Base-by-base conservation (phyloP, 23 red algal genomes). In the Gracilaria domingensis region DNA sequence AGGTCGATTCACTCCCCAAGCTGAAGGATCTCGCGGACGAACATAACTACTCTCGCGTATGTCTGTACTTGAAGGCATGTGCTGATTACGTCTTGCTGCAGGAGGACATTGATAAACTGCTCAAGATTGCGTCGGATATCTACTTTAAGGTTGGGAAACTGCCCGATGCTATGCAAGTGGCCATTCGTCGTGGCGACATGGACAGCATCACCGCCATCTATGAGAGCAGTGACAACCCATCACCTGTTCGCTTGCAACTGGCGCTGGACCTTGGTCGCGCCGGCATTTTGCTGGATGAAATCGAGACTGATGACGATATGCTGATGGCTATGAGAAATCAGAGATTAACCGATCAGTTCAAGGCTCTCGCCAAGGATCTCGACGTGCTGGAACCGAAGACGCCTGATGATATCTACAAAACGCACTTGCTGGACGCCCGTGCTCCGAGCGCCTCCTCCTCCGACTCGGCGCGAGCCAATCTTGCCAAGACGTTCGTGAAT, bases 381-480 rank as follows among this genome's bases (percentile, higher is more conserved):
- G 94, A 99, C 36, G 91, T 99, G 2, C 56, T 96, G 55, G 97
- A 99, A 47, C 82, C 97, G 21, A 99, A 99, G 70, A 71, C 66
- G 30, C 93, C 97, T 9, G 97, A 96, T 29, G 97, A 99, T 80
- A 99, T 99, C 54, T 99, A 99, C 93, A 99, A 99, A 82, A 82
- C 85, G 16, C 97, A 99, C 65, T 60, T 99, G 16, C 44, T 96
- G 20, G 97, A 99, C 35, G 58, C 78, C 18, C 85, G 96, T 33
- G 66, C 74, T 29, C 82, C 92, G 4, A 44, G 62, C 12, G 91
- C 85, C 0, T 55, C 86, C 40, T 83, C 80, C 20, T 59, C 79
- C 8, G 96, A 98, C 45, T 98, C 96, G 21, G 97, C 97, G 1
- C 94, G 97, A 20, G 72, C 77, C 45, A 99, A 99, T 74, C 89